These are phyloP conservation scores for Penicillium frequentans DNA, from an alignment of 2,329 filamentous ascomycete species.

Conservation along the genomic window DNA sequence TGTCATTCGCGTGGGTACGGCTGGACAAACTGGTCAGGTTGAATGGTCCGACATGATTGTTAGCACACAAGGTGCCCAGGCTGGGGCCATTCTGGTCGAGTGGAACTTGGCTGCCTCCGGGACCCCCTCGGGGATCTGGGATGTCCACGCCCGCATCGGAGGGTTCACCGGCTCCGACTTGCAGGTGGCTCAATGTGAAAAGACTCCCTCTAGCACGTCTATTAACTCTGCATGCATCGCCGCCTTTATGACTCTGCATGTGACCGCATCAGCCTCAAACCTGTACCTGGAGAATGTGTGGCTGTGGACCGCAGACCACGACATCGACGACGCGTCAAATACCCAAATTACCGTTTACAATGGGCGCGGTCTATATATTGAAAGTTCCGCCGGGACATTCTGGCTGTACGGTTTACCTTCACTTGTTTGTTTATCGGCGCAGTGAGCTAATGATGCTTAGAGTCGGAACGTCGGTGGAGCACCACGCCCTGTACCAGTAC, in stretches of 20 bases:
- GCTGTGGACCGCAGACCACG: conserved; percentile 5
- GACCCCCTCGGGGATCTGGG: conserved; percentile 5
- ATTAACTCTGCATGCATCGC: background rate
- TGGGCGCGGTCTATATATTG: conserved; percentile 50
- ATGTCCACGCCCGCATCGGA: conserved; percentile 4
- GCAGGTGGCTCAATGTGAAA: background rate
- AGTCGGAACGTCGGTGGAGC: conserved; percentile 52
- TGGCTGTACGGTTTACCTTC: background rate
- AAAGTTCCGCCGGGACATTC: conserved; percentile 47
- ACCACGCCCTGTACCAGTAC: conserved; percentile 57
- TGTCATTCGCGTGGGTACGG: background rate
- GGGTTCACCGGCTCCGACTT: background rate
- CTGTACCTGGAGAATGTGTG: conserved; percentile 8
- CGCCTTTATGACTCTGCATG: background rate
- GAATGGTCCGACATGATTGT: conserved; percentile 31
- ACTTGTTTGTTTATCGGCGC: background rate
- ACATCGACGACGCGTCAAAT: background rate
- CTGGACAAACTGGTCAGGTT: background rate
- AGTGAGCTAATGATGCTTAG: conserved; percentile 31
- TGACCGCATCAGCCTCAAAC: background rate
- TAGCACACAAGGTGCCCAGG: conserved; percentile 30
- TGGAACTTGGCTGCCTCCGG: conserved; percentile 35
- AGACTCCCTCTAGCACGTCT: background rate
- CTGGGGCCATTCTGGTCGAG: conserved; percentile 38
- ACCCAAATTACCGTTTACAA: conserved; percentile 25